Evolutionary conservation across 1,284 basidiomycete species (phyloP).

Genomic region (Trametes hirsuta): DNA sequence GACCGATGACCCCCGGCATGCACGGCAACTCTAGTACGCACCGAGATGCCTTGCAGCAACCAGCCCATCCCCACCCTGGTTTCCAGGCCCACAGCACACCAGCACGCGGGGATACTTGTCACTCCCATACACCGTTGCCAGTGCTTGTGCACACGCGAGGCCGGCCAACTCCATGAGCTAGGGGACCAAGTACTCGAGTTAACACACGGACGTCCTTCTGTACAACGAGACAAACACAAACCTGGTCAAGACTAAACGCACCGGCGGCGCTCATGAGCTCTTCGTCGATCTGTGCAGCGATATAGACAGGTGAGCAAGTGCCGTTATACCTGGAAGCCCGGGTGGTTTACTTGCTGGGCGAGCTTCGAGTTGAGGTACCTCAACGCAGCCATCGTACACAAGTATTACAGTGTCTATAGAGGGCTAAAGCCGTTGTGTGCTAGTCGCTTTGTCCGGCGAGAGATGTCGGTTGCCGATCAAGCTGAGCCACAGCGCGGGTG

Average conservation of each 20-base stretch:
- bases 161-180: constrained; percentile 99
- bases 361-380: constrained; percentile 79
- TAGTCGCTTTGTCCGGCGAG: no score
- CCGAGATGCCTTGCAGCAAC: constrained; percentile 95
- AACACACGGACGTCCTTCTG: not conserved
- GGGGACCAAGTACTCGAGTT: not conserved
- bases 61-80: constrained; percentile 96
- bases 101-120: constrained; percentile 75
- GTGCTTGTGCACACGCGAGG: constrained; percentile 89
- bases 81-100: constrained; percentile 96
- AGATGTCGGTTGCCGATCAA: no score
- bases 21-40: constrained; percentile 37
- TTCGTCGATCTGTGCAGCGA: constrained; percentile 75
- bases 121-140: constrained; percentile 77
- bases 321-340: not conserved
- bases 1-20: not conserved
- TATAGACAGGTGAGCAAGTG: constrained; percentile 6
- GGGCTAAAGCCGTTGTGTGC: no score
- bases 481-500: no score
- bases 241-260: constrained; percentile 92
- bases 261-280: constrained; percentile 86
- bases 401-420: no score
- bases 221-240: constrained; percentile 29
- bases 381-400: constrained; percentile 55
- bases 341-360: constrained; percentile 71